Base-by-base conservation (phyloP, 305 asterid species). In the Fraxinus velutina region DNA sequence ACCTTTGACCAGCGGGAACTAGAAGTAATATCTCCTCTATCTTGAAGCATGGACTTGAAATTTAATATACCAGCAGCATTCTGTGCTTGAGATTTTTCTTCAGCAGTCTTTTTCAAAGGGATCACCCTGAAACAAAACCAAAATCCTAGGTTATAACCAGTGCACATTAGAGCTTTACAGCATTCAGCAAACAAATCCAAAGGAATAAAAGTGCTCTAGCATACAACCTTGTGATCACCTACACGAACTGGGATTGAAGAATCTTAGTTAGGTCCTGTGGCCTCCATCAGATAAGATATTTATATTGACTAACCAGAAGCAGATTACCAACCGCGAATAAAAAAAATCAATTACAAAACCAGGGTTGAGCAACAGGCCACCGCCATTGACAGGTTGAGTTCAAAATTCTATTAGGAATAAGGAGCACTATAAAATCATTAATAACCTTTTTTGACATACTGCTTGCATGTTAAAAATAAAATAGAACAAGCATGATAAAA, bases 1-100 rank as follows among this genome's bases (percentile, higher is more conserved):
- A 94, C 99, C 97, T 92, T 96, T 64, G 98, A 96, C 99, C 99
- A 96, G 81, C 98, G 94, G 44, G 97, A 90, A 81, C 75, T 86
- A 78, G 89, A 86, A 79, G 91, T 88, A 83, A 96, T 84, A 79
- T 90, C 93, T 87, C 87, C 93, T 30, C 79, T 91, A 64, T 94
- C 98, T 83, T 85, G 88, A 71, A 96, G 98, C 98, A 96, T 88
- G 73, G 91, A 91, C 89, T 88, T 96, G 88, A 96, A 96, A 87
- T 81, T 83, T 82, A 93, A 92, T 77, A 87, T 75, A 42, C 89
- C 87, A 85, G 93, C 93, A 83, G 94, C 93, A 80, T 93, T 94
- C 80, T 82, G 91, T 78, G 97, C 97, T 80, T 88, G 94, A 80
- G 91, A 92, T 87, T 87, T 93, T 89, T 94, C 97, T 88, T 90